A percentile compares a stretch with the other conserved stretches of the same genome.
phyloP scores from a whole-genome alignment of 345 rosid genomes.

The Pistacia atlantica region DNA sequence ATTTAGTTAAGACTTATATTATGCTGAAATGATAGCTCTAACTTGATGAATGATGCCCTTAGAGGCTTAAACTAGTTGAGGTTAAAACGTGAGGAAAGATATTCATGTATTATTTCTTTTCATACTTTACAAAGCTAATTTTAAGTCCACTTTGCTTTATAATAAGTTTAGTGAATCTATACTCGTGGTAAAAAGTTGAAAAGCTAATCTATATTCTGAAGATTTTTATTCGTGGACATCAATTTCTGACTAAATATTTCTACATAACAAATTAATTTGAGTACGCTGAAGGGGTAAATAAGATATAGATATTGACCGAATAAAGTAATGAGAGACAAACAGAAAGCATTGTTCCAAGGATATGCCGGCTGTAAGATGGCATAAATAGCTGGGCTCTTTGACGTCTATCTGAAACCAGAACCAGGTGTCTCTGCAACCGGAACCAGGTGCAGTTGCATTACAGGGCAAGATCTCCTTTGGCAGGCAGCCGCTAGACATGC shows the following conservation, averaged over 20 bases:
- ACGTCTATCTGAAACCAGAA: slow-evolving; percentile 3
- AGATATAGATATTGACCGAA: neutral
- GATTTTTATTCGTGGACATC: neutral
- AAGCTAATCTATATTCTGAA: neutral
- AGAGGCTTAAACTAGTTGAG: neutral
- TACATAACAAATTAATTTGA: no score
- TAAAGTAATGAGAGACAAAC: neutral
- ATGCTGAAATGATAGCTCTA: no score
- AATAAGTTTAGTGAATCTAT: neutral
- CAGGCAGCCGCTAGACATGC: slow-evolving; percentile 15
- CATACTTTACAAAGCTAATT: neutral
- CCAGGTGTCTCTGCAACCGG: no score
- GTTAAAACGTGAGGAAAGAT: neutral
- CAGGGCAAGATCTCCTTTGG: slow-evolving; percentile 23
- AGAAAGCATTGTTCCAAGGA: slow-evolving; percentile 39
- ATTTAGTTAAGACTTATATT: no score
- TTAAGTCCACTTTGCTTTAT: no score
- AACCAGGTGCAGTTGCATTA: slow-evolving; percentile 38
- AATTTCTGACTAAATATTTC: neutral
- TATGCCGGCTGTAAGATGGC: slow-evolving; percentile 30
- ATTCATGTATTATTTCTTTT: neutral
- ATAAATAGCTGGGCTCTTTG: slow-evolving; percentile 25
- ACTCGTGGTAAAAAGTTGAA: neutral
- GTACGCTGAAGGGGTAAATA: no score
- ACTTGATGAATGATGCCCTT: no score